Evolutionary conservation across 768 basidiomycete genomes (phyloP).

Genomic region (Obba rivulosa): DNA sequence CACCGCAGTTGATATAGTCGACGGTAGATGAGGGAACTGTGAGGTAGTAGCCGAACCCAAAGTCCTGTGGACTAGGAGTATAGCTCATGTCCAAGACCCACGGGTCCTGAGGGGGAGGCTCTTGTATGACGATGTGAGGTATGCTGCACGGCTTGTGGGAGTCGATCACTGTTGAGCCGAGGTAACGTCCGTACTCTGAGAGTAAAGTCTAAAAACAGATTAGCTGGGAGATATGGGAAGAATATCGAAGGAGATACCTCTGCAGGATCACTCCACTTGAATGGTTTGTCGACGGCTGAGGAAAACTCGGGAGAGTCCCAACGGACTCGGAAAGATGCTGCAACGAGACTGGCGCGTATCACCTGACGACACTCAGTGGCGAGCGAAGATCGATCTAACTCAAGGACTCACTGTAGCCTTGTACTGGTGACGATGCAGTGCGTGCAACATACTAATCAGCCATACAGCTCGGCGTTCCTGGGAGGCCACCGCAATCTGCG

Average conservation of each 20-base stretch:
- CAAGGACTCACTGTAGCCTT: conserved; percentile 35
- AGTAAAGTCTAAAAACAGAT: conserved; percentile 28
- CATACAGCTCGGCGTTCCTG: conserved; percentile 18
- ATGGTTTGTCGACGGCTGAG: conserved; percentile 32
- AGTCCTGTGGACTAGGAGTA: conserved; percentile 11
- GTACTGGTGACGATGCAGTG: conserved; percentile 31
- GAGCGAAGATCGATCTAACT: not conserved
- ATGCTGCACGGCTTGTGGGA: conserved; percentile 31
- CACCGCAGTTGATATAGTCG: conserved; percentile 1
- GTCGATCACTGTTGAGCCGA: conserved; percentile 37
- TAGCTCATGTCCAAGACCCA: conserved; percentile 5
- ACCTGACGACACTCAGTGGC: conserved; percentile 29
- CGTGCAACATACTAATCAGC: conserved; percentile 14
- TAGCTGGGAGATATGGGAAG: not conserved
- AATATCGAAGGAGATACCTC: conserved; percentile 30
- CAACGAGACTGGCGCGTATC: conserved; percentile 33
- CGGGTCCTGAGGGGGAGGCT: conserved; percentile 9
- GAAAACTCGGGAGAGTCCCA: conserved; percentile 32
- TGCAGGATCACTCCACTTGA: conserved; percentile 48
- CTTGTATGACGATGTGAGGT: conserved; percentile 19
- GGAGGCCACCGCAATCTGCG: conserved; percentile 7
- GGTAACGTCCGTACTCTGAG: conserved; percentile 13
- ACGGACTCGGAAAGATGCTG: conserved; percentile 31
- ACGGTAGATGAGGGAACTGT: conserved; percentile 8
- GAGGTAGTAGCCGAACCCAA: conserved; percentile 8